Percentiles rank a stretch among this genome's conserved stretches.
Evolutionary conservation across 1,284 basidiomycete genomes (phyloP).

Genomic region (Tetrapyrgos nigripes): DNA sequence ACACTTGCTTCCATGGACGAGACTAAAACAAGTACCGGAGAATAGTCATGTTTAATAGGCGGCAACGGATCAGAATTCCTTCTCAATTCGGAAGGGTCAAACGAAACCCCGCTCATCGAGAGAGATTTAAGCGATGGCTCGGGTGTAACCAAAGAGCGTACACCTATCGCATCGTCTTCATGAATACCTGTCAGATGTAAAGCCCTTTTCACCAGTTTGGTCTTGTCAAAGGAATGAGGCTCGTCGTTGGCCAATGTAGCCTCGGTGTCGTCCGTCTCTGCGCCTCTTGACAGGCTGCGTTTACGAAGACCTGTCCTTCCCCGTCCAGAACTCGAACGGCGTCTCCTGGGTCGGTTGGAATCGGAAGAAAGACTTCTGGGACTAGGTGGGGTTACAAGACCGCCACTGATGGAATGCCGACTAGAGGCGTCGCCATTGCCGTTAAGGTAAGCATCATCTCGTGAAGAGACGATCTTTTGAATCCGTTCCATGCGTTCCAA

Average conservation of each 20-base stretch:
- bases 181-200: neutral
- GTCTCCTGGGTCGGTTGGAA: conserved; percentile 48
- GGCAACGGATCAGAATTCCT: neutral
- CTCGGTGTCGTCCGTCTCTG: conserved; percentile 35
- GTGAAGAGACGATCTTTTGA: conserved; percentile 36
- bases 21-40: neutral
- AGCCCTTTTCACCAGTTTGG: neutral
- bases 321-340: conserved; percentile 28
- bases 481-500: conserved; percentile 48
- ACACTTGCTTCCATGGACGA: neutral
- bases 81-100: neutral
- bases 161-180: neutral
- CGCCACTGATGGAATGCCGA: conserved; percentile 36
- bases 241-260: conserved; percentile 33
- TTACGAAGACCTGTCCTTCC: conserved; percentile 15
- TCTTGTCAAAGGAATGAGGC: conserved; percentile 4
- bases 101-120: neutral
- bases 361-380: conserved; percentile 72
- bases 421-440: conserved; percentile 26
- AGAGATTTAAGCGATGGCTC: neutral
- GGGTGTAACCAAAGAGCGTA: neutral
- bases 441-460: conserved; percentile 6
- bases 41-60: neutral
- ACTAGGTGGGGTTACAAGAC: conserved; percentile 76
- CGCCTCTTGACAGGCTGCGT: conserved; percentile 21